Conservation (phyloP, 2,329 filamentous ascomycete genomes). For the Ceratocystis destructans region DNA sequence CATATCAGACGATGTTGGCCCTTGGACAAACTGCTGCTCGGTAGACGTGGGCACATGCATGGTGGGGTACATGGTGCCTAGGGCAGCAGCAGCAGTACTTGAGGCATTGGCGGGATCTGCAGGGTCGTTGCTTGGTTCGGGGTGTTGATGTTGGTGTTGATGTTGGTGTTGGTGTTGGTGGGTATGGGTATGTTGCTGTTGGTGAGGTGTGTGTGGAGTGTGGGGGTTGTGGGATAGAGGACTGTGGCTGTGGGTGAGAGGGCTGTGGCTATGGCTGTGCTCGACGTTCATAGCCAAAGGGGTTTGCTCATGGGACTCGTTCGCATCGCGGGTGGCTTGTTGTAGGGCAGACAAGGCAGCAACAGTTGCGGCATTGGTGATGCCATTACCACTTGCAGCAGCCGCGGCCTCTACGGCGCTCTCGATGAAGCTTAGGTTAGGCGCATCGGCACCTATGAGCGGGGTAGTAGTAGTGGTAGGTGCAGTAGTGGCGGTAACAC, state of each 20-base stretch:
- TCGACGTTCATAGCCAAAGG: slow-evolving; percentile 14
- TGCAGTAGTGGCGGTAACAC: slow-evolving; percentile 31
- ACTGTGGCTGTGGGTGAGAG: slow-evolving; percentile 9
- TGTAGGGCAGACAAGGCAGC: slow-evolving; percentile 38
- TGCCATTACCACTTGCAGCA: slow-evolving; percentile 29
- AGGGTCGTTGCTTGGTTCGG: slow-evolving; percentile 26
- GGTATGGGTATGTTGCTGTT: not conserved
- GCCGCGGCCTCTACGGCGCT: slow-evolving; percentile 36
- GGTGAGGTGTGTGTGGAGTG: slow-evolving; percentile 21
- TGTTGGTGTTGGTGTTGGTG: slow-evolving; percentile 14
- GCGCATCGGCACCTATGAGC: slow-evolving; percentile 16
- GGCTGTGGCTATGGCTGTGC: slow-evolving; percentile 10
- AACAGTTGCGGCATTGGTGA: slow-evolving; percentile 17
- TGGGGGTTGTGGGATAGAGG: slow-evolving; percentile 9
- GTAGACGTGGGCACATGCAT: slow-evolving; percentile 44
- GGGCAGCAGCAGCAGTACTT: slow-evolving; percentile 45
- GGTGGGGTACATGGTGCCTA: slow-evolving; percentile 45
- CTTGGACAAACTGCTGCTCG: slow-evolving; percentile 47
- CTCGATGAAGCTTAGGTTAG: slow-evolving; percentile 35
- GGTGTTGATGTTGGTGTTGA: slow-evolving; percentile 15
- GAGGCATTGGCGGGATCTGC: slow-evolving; percentile 41
- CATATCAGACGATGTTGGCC: slow-evolving; percentile 21
- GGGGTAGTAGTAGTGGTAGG: not conserved
- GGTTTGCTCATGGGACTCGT: slow-evolving; percentile 11
- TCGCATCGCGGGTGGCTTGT: slow-evolving; percentile 33